Base-by-base conservation (phyloP, 306 rosid genomes). In the Quercus wislizeni region DNA sequence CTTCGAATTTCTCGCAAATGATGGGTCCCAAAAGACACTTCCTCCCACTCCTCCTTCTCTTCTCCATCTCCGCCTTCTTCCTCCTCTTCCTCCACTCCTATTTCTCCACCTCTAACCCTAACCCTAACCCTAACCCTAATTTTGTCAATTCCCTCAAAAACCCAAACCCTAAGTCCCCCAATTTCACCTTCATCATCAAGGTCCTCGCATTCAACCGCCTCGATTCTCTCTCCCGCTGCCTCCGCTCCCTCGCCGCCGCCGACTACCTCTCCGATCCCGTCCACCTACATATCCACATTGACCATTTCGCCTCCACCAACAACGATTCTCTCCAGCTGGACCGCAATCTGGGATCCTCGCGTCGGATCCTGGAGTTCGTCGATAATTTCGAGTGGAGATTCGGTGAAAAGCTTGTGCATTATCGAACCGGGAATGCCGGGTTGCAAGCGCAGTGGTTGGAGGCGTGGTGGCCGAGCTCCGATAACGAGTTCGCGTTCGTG, bases 371-470 rank as follows among this genome's bases (percentile, higher is more conserved):
- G 89, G 92, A 90, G 69, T 89, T 82, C 31, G 97, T 80, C 4
- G 93, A 92, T 75, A 85, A 75, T 28, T 90, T 94, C 82, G 85
- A 74, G 31, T 94, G 99, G 99, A 85, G 61, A 13, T 94, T 91
- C 38, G 97, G 97, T 1, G 91, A 90, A n/a, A 94, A 92, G 83
- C 74, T 90, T 0, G 87, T 94, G 78, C 97, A 87, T 74, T 92
- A 87, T 77, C 85, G 99, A 69, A 94, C 99, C 15, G 76, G 75
- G 49, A 94, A 94, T 52, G 95, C 76, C 55, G 99, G 97, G 7
- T 74, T 94, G 77, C 99, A 94, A 82, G 94, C 97, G n/a, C 99
- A 94, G 86, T 94, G 99, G 97, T 79, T 94, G 90, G 99, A 94
- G 81, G 91, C 97, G 4, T 94, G 99, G 99, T 94, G 99, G 99